Evolutionary conservation across 1,139 yeast genomes (phyloP), one percentile per base, ranked within the genome.

Genomic region (Nakaseomyces glabratus): DNA sequence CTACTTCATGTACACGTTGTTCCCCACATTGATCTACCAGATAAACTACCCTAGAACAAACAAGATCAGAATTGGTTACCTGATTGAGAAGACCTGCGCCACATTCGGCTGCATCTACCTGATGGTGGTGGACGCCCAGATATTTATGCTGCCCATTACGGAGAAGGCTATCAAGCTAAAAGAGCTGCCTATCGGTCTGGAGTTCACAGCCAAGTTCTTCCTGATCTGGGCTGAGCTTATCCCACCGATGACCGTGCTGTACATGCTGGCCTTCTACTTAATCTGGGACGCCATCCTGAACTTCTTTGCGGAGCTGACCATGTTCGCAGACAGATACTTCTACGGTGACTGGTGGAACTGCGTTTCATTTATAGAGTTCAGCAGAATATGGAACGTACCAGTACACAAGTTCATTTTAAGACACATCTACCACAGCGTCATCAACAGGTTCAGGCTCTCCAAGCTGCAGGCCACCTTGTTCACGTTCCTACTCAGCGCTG

Each of bases 291-390:
- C 85, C n/a, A 85, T 85, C 35, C 62, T 85, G 45, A 85, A 84
- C 51, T 77, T 77, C 6, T 70, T 86, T 46, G 95, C 94, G 0
- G 96, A 86, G 53, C 62, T 86, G 22, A 77, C 90, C 16, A 51
- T 67, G 35, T 86, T 76, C 59, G 94, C 85, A 1, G 95, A 86
- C 55, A 70, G 96, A 28, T 81, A 79, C 45, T 86, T 86, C 55
- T 86, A 86, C 51, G 90, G 93, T 2, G 81, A 84, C 21, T 86
- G 96, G 96, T 86, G 95, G 95, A 82, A 86, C 47, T 80, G 90
- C 43, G 72, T 79, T 20, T 80, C 84, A 31, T 88, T 95, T 93
- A 81, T 82, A 33, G 86, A 84, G 55, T 88, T 81, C 61, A 80
- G 95, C 5, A 68, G 95, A 44, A 74, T 81, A 44, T 88, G 97